Evolutionary conservation across 352 stramenopile genomes (phyloP).

Genomic region (Phytophthora boehmeriae): DNA sequence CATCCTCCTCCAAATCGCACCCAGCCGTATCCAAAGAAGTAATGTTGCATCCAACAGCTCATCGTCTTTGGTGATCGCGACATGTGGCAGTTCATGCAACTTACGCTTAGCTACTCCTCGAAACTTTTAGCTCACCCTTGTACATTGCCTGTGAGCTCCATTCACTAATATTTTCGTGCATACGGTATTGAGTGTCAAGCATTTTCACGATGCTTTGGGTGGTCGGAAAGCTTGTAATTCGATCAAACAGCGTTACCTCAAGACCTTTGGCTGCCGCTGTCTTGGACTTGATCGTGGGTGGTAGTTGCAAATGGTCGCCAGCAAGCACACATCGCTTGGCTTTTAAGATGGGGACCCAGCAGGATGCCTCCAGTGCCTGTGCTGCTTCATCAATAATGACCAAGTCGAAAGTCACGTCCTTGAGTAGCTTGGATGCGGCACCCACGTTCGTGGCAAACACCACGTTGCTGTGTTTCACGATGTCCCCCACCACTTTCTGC

Average conservation of each 20-base stretch:
- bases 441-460: slow-evolving; percentile 97
- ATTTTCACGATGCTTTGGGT: slow-evolving; percentile 86
- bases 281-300: slow-evolving; percentile 96
- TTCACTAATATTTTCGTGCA: slow-evolving; percentile 95
- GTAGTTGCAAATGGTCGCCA: slow-evolving; percentile 97
- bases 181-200: slow-evolving; percentile 97
- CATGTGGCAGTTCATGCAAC: slow-evolving; percentile 79
- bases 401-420: slow-evolving; percentile 92
- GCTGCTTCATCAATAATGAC: slow-evolving; percentile 98
- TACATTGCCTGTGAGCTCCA: slow-evolving; percentile 98
- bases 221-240: slow-evolving; percentile 79
- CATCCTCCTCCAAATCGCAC: slow-evolving; percentile 92
- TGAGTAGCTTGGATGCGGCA: slow-evolving; percentile 91
- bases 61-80: slow-evolving; percentile 60
- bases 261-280: slow-evolving; percentile 77
- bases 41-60: slow-evolving; percentile 78
- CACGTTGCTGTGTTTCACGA: slow-evolving; percentile 93
- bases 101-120: slow-evolving; percentile 82
- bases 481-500: slow-evolving; percentile 91
- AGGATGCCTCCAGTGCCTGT: slow-evolving; percentile 96
- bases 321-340: slow-evolving; percentile 89
- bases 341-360: slow-evolving; percentile 96
- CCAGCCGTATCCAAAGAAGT: slow-evolving; percentile 95
- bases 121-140: slow-evolving; percentile 74
- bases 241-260: slow-evolving; percentile 96